A percentile compares a stretch with the other conserved stretches of the same genome.
Conservation (phyloP, 2,329 filamentous ascomycete species). For the Bipolaris sorokiniana region DNA sequence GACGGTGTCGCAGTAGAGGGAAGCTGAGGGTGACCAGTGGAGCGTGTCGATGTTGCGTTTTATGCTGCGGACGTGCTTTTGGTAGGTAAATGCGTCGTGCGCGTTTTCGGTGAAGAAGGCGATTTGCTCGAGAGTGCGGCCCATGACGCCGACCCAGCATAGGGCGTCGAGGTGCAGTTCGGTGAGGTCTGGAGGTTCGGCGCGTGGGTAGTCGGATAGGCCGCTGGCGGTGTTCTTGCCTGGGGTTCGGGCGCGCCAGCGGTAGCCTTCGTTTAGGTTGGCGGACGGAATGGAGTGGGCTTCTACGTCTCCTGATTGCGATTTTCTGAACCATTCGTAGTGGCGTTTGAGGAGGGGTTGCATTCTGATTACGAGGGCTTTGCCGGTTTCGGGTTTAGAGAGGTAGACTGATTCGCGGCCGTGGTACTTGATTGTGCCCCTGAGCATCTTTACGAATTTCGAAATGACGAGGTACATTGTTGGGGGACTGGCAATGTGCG, state of each 20-base stretch:
- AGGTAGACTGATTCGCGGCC: conserved; percentile 64
- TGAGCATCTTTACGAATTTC: conserved; percentile 67
- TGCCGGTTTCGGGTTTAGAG: conserved; percentile 67
- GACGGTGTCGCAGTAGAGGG: conserved; percentile 88
- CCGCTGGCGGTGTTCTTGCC: conserved; percentile 86
- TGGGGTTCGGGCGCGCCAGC: conserved; percentile 86
- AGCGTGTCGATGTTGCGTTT: conserved; percentile 83
- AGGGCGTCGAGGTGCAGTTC: conserved; percentile 93
- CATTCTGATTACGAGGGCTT: conserved; percentile 72
- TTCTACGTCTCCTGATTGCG: conserved; percentile 74
- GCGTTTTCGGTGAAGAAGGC: conserved; percentile 72
- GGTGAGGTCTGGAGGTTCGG: conserved; percentile 87
- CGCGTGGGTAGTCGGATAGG: conserved; percentile 90
- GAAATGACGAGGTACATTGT: conserved; percentile 89
- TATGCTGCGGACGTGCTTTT: conserved; percentile 73
- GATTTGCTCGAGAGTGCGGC: conserved; percentile 76
- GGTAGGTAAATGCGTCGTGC: conserved; percentile 75
- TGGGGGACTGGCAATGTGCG: conserved; percentile 94
- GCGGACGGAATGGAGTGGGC: conserved; percentile 33
- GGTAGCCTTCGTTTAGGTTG: conserved; percentile 75
- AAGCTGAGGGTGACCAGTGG: conserved; percentile 83
- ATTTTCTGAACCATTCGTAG: conserved; percentile 91
- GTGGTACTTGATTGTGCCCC: conserved; percentile 54
- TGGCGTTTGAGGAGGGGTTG: conserved; percentile 89
- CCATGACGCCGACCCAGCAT: conserved; percentile 96